Evolutionary conservation across 1,139 yeast species (phyloP).

Genomic region (Lodderomyces metapsilosis): DNA sequence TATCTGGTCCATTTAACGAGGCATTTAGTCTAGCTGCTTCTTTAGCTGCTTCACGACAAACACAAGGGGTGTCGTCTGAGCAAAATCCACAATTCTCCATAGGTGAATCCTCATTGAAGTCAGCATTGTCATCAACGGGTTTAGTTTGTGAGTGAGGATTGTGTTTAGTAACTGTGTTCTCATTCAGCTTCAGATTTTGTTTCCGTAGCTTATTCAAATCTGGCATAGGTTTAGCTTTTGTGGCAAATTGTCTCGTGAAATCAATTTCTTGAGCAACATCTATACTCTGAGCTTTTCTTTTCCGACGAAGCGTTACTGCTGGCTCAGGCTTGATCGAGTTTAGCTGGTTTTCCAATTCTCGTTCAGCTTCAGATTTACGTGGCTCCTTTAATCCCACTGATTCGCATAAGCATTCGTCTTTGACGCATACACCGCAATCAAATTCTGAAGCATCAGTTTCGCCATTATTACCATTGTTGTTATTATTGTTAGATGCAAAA

Average conservation of each 20-base stretch:
- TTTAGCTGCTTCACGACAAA: conserved; percentile 80
- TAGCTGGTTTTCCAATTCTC: conserved; percentile 30
- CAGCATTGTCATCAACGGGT: conserved; percentile 5
- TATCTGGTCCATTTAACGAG: conserved; percentile 21
- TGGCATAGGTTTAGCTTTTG: conserved; percentile 37
- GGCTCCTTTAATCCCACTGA: conserved; percentile 52
- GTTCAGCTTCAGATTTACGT: conserved; percentile 4
- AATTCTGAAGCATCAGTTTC: conserved; percentile 19
- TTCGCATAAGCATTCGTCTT: conserved; percentile 72
- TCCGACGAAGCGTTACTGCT: conserved; percentile 58
- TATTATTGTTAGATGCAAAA: background rate
- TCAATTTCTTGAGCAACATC: conserved; percentile 43
- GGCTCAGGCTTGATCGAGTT: conserved; percentile 53
- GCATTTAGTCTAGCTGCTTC: conserved; percentile 47
- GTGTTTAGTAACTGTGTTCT: background rate
- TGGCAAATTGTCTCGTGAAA: conserved; percentile 48
- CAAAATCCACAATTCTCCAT: conserved; percentile 91
- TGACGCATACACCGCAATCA: conserved; percentile 66
- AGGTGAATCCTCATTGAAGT: conserved; percentile 48
- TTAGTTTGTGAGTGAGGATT: conserved; percentile 7
- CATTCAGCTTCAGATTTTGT: background rate
- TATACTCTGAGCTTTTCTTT: conserved; percentile 19
- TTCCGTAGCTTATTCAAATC: conserved; percentile 31
- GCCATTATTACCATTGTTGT: conserved; percentile 1
- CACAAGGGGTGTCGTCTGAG: conserved; percentile 88